phyloP scores from a whole-genome alignment of 768 basidiomycete species.

The Crepidotus variabilis region DNA sequence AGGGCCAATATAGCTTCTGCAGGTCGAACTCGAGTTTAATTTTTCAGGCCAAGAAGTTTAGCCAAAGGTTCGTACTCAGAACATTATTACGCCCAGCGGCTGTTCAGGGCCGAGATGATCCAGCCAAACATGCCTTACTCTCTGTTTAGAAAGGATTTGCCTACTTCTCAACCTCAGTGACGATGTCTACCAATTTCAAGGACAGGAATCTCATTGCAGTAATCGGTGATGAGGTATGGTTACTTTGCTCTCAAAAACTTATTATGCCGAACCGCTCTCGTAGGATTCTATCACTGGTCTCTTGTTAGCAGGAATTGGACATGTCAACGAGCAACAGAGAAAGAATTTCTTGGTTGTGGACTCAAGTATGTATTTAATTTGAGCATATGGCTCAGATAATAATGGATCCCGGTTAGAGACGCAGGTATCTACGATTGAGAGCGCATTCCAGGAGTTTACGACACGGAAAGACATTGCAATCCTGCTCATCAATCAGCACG shows the following conservation, averaged over 20 bases:
- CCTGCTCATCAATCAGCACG: conserved; percentile 97
- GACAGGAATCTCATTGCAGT: conserved; percentile 89
- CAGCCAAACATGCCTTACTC: neutral
- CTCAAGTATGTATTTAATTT: conserved; percentile 59
- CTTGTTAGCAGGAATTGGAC: conserved; percentile 91
- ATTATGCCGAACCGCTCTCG: conserved; percentile 9
- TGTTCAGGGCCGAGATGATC: too few species aligned
- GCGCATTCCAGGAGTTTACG: conserved; percentile 91
- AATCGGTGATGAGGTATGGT: conserved; percentile 90
- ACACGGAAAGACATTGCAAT: conserved; percentile 95
- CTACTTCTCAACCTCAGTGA: neutral
- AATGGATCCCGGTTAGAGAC: conserved; percentile 59
- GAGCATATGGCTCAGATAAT: neutral
- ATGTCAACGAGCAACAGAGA: conserved; percentile 85
- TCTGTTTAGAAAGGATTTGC: neutral
- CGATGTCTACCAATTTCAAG: conserved; percentile 52
- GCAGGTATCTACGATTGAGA: conserved; percentile 84
- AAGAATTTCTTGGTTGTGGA: conserved; percentile 99
- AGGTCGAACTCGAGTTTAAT: too few species aligned
- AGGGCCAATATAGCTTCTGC: too few species aligned
- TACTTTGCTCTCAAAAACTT: neutral
- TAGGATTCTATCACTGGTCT: conserved; percentile 98
- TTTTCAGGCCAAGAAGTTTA: too few species aligned
- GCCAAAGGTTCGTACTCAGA: too few species aligned
- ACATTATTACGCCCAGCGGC: too few species aligned